These are phyloP conservation scores for Fusarium sp. DNA, from an alignment of 2,329 filamentous ascomycete species.

Conservation along the genomic window DNA sequence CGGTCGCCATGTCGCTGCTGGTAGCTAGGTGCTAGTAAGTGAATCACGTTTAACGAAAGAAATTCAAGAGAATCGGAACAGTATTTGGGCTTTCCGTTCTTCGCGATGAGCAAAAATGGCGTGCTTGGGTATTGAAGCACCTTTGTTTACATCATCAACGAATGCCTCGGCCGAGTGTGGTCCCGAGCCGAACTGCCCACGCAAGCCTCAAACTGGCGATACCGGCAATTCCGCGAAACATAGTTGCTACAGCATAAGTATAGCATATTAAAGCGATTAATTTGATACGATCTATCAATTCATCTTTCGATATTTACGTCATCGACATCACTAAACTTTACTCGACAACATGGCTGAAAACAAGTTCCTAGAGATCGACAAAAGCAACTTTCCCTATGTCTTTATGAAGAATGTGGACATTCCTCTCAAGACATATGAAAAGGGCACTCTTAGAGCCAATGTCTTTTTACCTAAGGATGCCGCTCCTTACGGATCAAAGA, in stretches of 20 bases:
- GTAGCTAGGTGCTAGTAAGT: neutral
- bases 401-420: slow-evolving; percentile 32
- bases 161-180: neutral
- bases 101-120: neutral
- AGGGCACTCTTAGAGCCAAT: slow-evolving; percentile 5
- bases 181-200: neutral
- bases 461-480: slow-evolving; percentile 21
- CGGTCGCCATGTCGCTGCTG: neutral
- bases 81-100: neutral
- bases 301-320: neutral
- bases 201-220: neutral
- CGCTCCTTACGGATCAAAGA: slow-evolving; percentile 3
- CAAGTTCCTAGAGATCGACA: slow-evolving; percentile 5
- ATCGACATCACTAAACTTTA: neutral
- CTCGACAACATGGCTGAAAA: slow-evolving; percentile 1
- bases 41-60: neutral
- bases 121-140: neutral
- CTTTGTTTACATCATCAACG: neutral
- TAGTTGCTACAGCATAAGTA: neutral
- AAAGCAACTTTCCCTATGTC: slow-evolving; percentile 24
- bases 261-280: neutral
- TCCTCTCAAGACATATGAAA: slow-evolving; percentile 5
- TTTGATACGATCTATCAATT: neutral
- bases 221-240: neutral
- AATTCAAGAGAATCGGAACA: neutral